Evolutionary conservation across 768 basidiomycete species (phyloP).

Genomic region (Chalciporus chontae): DNA sequence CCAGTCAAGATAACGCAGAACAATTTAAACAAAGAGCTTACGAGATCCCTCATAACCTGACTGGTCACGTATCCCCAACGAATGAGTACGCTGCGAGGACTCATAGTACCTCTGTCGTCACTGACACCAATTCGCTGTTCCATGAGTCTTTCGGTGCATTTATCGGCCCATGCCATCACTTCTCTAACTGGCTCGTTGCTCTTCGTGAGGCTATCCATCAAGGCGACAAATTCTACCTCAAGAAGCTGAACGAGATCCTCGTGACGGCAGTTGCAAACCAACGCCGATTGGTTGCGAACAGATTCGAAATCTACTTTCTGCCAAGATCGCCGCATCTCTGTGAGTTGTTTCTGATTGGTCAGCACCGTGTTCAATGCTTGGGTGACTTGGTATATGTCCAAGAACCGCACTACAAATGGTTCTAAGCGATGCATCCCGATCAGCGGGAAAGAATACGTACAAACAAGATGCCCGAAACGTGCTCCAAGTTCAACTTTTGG

Average conservation of each 20-base stretch:
- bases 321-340: constrained; percentile 88
- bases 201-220: constrained; percentile 70
- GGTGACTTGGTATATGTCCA: constrained; percentile 90
- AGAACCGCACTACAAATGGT: constrained; percentile 66
- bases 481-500: constrained; percentile 90
- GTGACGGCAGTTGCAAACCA: constrained; percentile 90
- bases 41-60: constrained; percentile 89
- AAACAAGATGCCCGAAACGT: constrained; percentile 85
- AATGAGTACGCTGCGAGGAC: constrained; percentile 82
- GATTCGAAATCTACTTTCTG: constrained; percentile 86
- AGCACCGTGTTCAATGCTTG: constrained; percentile 87
- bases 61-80: constrained; percentile 92
- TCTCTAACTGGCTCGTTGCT: constrained; percentile 79
- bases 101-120: constrained; percentile 79
- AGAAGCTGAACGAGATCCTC: constrained; percentile 83
- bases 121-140: constrained; percentile 55
- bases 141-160: constrained; percentile 83
- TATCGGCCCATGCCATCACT: constrained; percentile 90
- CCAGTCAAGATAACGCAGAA: constrained; percentile 1
- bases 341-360: constrained; percentile 79
- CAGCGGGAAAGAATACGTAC: constrained; percentile 45
- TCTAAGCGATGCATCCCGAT: background rate
- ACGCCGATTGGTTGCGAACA: constrained; percentile 86
- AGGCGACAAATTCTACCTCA: constrained; percentile 77
- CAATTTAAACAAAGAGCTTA: constrained; percentile 35